Evolutionary conservation across 2,329 filamentous ascomycete genomes (phyloP).

Genomic region (Penicillium brasilianum): DNA sequence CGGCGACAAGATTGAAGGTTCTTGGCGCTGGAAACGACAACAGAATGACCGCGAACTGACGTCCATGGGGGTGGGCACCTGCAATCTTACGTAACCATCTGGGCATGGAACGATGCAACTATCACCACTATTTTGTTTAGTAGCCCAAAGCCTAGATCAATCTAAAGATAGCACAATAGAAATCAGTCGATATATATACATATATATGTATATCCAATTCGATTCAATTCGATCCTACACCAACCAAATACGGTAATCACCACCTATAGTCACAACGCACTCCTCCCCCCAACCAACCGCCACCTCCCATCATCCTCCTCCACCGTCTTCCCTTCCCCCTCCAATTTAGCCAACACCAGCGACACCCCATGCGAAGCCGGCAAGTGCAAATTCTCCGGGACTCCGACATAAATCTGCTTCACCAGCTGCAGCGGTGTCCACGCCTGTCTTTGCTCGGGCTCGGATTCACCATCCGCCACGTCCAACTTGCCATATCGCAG

Average conservation of each 20-base stretch:
- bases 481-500: conserved; percentile 55
- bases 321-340: conserved; percentile 70
- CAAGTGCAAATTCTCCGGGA: conserved; percentile 74
- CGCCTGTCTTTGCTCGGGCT: conserved; percentile 42
- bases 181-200: not conserved
- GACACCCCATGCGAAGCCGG: conserved; percentile 77
- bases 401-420: conserved; percentile 81
- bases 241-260: too few relatives aligned
- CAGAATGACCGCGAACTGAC: conserved; percentile 23
- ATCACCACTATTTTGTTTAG: too few relatives aligned
- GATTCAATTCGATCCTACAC: too few relatives aligned
- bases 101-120: too few relatives aligned
- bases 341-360: conserved; percentile 80
- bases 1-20: not conserved
- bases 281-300: conserved; percentile 36
- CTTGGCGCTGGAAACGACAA: conserved; percentile 3
- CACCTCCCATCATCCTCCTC: conserved; percentile 40
- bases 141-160: not conserved
- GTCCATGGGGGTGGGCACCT: conserved; percentile 8
- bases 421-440: conserved; percentile 83
- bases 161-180: not conserved
- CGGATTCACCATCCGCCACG: conserved; percentile 37
- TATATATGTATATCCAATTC: not conserved
- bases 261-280: conserved; percentile 34
- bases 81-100: conserved; percentile 8